Base-by-base conservation (phyloP, 345 rosid species). In the Angophora floribunda region DNA sequence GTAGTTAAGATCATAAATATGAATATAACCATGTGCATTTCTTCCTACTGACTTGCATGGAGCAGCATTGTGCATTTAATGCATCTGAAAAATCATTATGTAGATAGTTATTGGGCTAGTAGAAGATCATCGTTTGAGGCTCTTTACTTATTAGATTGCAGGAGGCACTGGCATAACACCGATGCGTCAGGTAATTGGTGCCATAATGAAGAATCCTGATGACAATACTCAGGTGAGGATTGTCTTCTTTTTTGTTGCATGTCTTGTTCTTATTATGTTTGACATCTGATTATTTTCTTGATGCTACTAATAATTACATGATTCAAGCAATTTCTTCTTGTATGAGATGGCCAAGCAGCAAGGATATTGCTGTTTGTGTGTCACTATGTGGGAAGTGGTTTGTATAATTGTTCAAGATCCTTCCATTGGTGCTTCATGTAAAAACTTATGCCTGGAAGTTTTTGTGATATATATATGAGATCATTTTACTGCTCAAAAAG, bases 141-240 rank as follows among this genome's bases (percentile, higher is more conserved):
- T 87, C 13, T 24, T 41, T 45, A 28, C 47, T 47, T 26, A 75
- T 88, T 91, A 96, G 99, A 95, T 97, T 91, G 98, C 99, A 32
- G 99, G 99, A 89, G 99, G 99, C 87, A 91, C 96, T 63, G 99
- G 99, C 88, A 97, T 97, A 89, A 96, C 99, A 67, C 99, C 99
- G 87, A 97, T 97, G 99, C 97, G 96, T 91, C 99, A 97, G 91
- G 96, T 96, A 55, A 96, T 97, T 65, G 99, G 96, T 89, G 97
- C 96, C 86, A 95, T 97, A 86, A 61, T 97, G 90, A 96, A 94
- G 94, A 96, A 97, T 90, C 96, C 97, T 3, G 95, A 96, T 70
- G 99, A 97, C 94, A 96, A 96, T 87, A 96, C 99, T 84, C 94
- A 97, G 98, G 99, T 96, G 70, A 49, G 86, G 51, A 41, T 87